Conservation (phyloP, 2,329 filamentous ascomycete species). For the Trichoderma endophyticum region DNA sequence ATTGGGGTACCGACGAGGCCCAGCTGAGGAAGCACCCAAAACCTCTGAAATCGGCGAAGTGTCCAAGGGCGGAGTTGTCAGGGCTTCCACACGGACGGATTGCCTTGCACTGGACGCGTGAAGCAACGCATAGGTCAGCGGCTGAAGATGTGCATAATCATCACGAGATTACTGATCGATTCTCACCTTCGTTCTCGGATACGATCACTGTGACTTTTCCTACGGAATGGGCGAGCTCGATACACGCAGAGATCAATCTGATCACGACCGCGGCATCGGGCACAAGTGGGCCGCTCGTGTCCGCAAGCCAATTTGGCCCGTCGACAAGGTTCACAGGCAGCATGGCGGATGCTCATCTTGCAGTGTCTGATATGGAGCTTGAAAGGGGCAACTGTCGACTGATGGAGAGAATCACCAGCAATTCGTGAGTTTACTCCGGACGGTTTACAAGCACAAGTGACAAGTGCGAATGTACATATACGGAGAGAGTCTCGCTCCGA, state of each 20-base stretch:
- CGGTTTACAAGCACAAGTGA: background rate
- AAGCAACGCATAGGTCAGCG: background rate
- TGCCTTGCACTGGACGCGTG: background rate
- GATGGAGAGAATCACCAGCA: background rate
- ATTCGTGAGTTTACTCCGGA: background rate
- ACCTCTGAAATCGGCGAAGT: conserved; percentile 4
- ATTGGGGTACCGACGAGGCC: conserved; percentile 5
- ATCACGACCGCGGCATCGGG: background rate
- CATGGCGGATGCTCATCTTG: conserved; percentile 6
- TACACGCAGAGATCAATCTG: conserved; percentile 12
- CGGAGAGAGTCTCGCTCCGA: background rate
- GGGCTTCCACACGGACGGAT: background rate
- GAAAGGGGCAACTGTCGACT: background rate
- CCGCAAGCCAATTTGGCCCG: conserved; percentile 12
- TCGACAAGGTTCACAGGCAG: conserved; percentile 14
- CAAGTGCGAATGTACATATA: background rate
- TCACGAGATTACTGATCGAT: background rate
- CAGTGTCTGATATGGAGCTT: background rate
- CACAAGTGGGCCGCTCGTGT: conserved; percentile 9
- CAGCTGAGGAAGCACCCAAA: background rate
- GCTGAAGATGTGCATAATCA: background rate
- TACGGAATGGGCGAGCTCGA: conserved; percentile 10
- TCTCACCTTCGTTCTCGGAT: background rate
- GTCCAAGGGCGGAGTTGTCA: conserved; percentile 7
- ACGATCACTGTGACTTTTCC: background rate